Evolutionary conservation across 2,329 filamentous ascomycete species (phyloP).

Genomic region (Ascochyta fabae): DNA sequence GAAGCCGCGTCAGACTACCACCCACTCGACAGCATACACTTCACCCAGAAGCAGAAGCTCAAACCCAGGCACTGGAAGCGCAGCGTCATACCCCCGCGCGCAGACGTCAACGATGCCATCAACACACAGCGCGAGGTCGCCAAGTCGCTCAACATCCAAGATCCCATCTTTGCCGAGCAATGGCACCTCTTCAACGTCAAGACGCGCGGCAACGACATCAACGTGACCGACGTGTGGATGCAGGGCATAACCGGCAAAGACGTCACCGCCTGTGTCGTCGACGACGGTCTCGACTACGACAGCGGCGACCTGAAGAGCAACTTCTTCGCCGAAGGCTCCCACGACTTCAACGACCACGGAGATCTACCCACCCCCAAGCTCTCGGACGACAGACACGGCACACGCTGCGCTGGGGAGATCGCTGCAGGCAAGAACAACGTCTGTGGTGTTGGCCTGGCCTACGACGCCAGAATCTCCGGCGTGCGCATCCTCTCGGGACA

Average conservation of each 20-base stretch:
- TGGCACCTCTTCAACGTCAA: slow-evolving; percentile 92
- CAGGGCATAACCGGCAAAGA: slow-evolving; percentile 90
- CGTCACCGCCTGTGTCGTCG: slow-evolving; percentile 89
- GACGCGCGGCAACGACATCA: slow-evolving; percentile 87
- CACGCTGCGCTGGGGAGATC: slow-evolving; percentile 92
- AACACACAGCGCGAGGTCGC: slow-evolving; percentile 51
- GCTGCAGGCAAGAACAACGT: slow-evolving; percentile 90
- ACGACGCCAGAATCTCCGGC: slow-evolving; percentile 86
- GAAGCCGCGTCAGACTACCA: slow-evolving; percentile 55
- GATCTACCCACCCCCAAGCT: slow-evolving; percentile 82
- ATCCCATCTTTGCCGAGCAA: slow-evolving; percentile 92
- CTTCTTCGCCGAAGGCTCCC: slow-evolving; percentile 91
- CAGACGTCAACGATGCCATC: slow-evolving; percentile 55
- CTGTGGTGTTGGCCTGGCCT: slow-evolving; percentile 95
- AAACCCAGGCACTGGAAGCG: slow-evolving; percentile 69
- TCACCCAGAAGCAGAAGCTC: slow-evolving; percentile 78
- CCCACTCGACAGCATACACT: slow-evolving; percentile 74
- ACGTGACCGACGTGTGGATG: slow-evolving; percentile 92
- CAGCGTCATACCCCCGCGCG: slow-evolving; percentile 41
- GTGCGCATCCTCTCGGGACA: slow-evolving; percentile 90
- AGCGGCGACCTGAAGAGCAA: slow-evolving; percentile 91
- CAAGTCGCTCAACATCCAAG: slow-evolving; percentile 73
- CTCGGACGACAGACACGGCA: slow-evolving; percentile 87
- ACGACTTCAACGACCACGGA: slow-evolving; percentile 90
- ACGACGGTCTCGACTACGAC: slow-evolving; percentile 95